Percentiles rank a stretch among this genome's conserved stretches.
These are phyloP conservation scores for Maudiozyma pseudohumilis DNA, from an alignment of 805 yeast genomes.

Conservation along the genomic window DNA sequence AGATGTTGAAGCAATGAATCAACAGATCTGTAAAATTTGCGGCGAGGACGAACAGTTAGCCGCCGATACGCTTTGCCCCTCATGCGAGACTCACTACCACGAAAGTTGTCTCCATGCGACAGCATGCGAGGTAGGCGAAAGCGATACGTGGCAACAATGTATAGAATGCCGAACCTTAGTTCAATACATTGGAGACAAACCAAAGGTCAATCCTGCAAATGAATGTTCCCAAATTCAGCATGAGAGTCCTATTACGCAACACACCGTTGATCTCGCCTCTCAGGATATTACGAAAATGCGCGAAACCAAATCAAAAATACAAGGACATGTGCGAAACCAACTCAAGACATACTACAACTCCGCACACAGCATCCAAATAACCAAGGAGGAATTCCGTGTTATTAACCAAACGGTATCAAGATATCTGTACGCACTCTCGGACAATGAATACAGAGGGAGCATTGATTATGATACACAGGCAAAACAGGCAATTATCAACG, in stretches of 20 bases:
- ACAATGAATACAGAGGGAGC: constrained; percentile 1
- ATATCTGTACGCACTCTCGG: constrained; percentile 37
- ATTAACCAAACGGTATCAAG: constrained; percentile 58
- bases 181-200: neutral
- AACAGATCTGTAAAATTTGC: constrained; percentile 13
- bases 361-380: constrained; percentile 14
- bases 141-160: constrained; percentile 15
- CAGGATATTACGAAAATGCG: neutral
- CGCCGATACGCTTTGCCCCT: constrained; percentile 10
- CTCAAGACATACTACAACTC: constrained; percentile 40
- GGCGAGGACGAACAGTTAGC: constrained; percentile 8
- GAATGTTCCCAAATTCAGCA: constrained; percentile 3
- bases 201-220: neutral
- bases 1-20: no score
- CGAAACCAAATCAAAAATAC: constrained; percentile 47
- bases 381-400: constrained; percentile 40
- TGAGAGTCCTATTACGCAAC: neutral
- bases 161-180: constrained; percentile 10
- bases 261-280: neutral
- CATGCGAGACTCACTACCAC: constrained; percentile 20
- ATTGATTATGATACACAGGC: constrained; percentile 6
- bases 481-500: neutral
- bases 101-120: constrained; percentile 17
- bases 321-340: constrained; percentile 43
- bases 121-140: constrained; percentile 17